Percentiles rank a stretch among this genome's conserved stretches.
These are phyloP conservation scores for Thelonectria discophora DNA, from an alignment of 2,329 filamentous ascomycete genomes.

Conservation along the genomic window DNA sequence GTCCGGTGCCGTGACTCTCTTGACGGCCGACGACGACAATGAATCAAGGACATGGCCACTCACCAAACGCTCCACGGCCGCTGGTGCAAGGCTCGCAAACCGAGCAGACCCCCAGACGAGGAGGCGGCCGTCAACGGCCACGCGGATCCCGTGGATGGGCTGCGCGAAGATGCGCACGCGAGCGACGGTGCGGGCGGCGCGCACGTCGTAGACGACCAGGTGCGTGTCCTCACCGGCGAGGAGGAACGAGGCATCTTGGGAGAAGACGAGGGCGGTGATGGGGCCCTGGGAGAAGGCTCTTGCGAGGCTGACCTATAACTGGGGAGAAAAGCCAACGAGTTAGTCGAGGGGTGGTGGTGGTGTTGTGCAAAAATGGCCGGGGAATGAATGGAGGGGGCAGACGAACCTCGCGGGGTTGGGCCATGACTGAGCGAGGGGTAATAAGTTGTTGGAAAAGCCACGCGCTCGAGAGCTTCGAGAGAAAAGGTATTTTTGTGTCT, in stretches of 20 bases:
- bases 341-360: background rate
- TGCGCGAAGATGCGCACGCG: constrained; percentile 71
- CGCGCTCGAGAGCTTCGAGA: background rate
- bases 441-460: constrained; percentile 3
- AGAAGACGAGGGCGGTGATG: constrained; percentile 68
- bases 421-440: constrained; percentile 25
- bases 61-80: constrained; percentile 37
- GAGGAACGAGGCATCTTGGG: constrained; percentile 52
- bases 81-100: constrained; percentile 54
- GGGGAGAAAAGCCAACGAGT: background rate
- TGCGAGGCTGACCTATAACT: constrained; percentile 30
- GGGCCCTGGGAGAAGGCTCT: constrained; percentile 59
- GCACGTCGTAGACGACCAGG: constrained; percentile 62
- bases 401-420: constrained; percentile 25
- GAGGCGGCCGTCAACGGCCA: constrained; percentile 51
- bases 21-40: constrained; percentile 35
- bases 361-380: constrained; percentile 31
- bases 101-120: constrained; percentile 77
- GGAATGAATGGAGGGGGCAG: constrained; percentile 40
- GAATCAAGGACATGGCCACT: constrained; percentile 15
- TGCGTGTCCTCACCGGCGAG: constrained; percentile 69
- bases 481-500: background rate
- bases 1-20: constrained; percentile 66
- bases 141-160: constrained; percentile 76
- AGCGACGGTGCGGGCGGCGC: constrained; percentile 48